phyloP scores from a whole-genome alignment of 2,329 filamentous ascomycete species.

The Phialophora verrucosa region DNA sequence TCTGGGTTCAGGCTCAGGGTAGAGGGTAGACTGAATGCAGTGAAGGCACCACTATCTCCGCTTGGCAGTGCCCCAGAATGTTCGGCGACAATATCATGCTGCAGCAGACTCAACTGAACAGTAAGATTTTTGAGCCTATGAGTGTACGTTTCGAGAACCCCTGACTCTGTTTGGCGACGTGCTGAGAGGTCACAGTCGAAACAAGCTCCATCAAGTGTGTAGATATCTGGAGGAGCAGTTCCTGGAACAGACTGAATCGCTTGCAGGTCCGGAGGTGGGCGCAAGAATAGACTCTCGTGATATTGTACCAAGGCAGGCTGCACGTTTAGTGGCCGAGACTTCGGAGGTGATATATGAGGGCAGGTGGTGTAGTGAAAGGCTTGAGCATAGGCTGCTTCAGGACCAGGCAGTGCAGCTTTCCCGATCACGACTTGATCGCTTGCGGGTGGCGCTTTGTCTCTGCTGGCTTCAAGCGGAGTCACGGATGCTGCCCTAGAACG shows the following conservation, averaged over 20 bases:
- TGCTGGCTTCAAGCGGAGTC: not conserved
- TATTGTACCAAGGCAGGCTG: conserved; percentile 26
- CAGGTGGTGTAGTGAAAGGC: conserved; percentile 36
- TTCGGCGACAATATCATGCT: conserved; percentile 23
- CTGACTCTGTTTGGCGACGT: conserved; percentile 31
- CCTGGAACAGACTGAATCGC: not conserved
- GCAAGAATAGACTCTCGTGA: conserved; percentile 22
- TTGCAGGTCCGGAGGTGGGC: conserved; percentile 22
- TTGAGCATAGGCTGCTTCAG: conserved; percentile 29
- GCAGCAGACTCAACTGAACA: conserved; percentile 20
- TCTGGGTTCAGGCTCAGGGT: conserved; percentile 9
- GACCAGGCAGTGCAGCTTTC: conserved; percentile 23
- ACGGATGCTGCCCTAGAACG: not conserved
- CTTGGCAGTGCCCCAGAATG: not conserved
- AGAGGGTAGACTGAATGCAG: conserved; percentile 3
- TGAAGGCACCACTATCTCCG: not conserved
- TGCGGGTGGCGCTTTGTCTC: not conserved
- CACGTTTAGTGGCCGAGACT: conserved; percentile 35
- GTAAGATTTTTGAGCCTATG: conserved; percentile 24
- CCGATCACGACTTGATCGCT: not conserved
- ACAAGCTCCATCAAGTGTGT: conserved; percentile 33
- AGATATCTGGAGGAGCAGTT: conserved; percentile 16
- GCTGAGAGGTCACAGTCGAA: conserved; percentile 32
- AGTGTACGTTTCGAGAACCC: conserved; percentile 28
- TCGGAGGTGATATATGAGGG: conserved; percentile 35